Conservation (phyloP, 345 rosid genomes). For the Bruguiera gymnorhiza region DNA sequence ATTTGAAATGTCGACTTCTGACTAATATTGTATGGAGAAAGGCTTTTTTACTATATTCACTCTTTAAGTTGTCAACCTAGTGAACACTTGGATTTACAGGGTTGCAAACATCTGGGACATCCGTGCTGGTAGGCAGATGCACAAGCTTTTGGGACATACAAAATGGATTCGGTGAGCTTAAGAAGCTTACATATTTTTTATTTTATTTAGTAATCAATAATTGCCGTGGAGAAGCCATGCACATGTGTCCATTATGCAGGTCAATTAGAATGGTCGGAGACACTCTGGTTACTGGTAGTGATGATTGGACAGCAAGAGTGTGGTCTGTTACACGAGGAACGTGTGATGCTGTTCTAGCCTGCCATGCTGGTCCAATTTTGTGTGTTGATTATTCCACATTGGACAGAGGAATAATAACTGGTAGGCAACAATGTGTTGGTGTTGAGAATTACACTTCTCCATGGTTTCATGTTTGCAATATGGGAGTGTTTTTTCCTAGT, state of each 20-base stretch:
- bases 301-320: conserved; percentile 99
- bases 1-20: neutral
- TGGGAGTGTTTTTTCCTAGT: neutral
- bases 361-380: conserved; percentile 90
- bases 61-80: conserved; percentile 4
- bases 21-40: neutral
- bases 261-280: conserved; percentile 95
- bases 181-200: conserved; percentile 4
- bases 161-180: conserved; percentile 92
- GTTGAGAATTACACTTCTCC: no score
- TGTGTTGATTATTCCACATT: conserved; percentile 76
- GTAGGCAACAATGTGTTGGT: conserved; percentile 26
- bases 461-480: neutral
- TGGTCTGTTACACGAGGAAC: conserved; percentile 95
- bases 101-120: conserved; percentile 95
- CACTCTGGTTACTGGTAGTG: conserved; percentile 90
- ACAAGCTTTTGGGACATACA: conserved; percentile 88
- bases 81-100: conserved; percentile 45
- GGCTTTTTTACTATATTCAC: neutral
- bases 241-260: conserved; percentile 47
- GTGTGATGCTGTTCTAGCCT: conserved; percentile 88
- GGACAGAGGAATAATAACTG: conserved; percentile 95
- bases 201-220: conserved; percentile 11
- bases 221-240: conserved; percentile 8
- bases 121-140: conserved; percentile 97